phyloP scores from a whole-genome alignment of 2,329 filamentous ascomycete genomes.

The Coccinonectria pachysandricola region DNA sequence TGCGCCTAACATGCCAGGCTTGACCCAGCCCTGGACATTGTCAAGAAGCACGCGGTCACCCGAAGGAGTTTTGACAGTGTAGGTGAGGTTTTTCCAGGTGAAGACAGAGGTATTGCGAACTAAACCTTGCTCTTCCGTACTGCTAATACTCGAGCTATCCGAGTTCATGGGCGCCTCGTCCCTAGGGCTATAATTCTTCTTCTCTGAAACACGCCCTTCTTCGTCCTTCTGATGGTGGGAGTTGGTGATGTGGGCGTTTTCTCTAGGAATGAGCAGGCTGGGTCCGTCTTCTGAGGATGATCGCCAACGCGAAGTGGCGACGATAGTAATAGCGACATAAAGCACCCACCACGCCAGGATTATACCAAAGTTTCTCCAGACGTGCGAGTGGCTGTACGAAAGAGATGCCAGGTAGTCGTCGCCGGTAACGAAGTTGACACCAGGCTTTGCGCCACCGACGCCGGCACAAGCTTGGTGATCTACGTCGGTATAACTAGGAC shows the following conservation, averaged over 20 bases:
- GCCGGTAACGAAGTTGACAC: constrained; percentile 39
- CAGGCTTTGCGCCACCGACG: constrained; percentile 42
- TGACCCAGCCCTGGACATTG: constrained; percentile 74
- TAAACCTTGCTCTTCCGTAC: constrained; percentile 30
- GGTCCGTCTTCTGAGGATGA: constrained; percentile 40
- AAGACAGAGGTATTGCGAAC: constrained; percentile 57
- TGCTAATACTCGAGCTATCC: constrained; percentile 9
- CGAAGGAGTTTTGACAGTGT: constrained; percentile 52
- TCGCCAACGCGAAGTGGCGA: constrained; percentile 47
- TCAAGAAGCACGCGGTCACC: constrained; percentile 63
- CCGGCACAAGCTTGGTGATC: constrained; percentile 44
- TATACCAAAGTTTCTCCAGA: constrained; percentile 54
- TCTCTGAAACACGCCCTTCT: constrained; percentile 31
- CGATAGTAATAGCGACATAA: constrained; percentile 47
- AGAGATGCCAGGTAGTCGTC: constrained; percentile 48
- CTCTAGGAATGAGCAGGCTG: constrained; percentile 51
- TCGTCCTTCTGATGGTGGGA: constrained; percentile 32
- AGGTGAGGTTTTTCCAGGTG: constrained; percentile 64
- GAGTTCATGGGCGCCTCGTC: constrained; percentile 8
- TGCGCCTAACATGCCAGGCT: constrained; percentile 67
- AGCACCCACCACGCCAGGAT: constrained; percentile 54
- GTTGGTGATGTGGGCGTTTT: constrained; percentile 34
- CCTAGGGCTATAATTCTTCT: constrained; percentile 4
- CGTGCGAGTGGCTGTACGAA: constrained; percentile 38
- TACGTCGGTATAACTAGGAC: constrained; percentile 34